phyloP scores from a whole-genome alignment of 345 rosid genomes.

The Balakata baccata region DNA sequence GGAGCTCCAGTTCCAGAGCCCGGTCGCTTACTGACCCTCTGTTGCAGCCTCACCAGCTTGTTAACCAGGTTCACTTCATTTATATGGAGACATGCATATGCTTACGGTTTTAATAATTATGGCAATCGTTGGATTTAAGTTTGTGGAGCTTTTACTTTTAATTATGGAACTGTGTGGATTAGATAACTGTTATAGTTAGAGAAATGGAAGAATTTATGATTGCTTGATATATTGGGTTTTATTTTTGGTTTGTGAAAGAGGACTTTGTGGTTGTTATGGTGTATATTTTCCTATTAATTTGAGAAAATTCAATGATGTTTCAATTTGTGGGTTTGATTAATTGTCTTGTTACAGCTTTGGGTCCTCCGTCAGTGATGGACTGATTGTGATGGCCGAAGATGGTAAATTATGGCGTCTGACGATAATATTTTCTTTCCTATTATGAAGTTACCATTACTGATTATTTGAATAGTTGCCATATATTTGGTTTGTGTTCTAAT shows the following conservation, averaged over 20 bases:
- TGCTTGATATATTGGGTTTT: not conserved
- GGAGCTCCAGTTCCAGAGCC: constrained; percentile 85
- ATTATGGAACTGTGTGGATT: not conserved
- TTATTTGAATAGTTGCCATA: not conserved
- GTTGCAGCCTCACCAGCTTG: constrained; percentile 83
- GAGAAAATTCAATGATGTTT: not conserved
- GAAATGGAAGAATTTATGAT: not conserved
- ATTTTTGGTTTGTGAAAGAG: not conserved
- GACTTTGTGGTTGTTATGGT: not conserved
- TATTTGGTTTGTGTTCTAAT: not conserved
- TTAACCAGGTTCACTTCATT: constrained; percentile 56
- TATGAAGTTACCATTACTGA: not conserved
- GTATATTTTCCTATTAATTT: not conserved
- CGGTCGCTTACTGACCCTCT: constrained; percentile 85
- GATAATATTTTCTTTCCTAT: not conserved
- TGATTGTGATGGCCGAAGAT: not conserved
- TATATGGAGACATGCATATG: not conserved
- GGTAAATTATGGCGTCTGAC: not conserved
- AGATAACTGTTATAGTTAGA: not conserved
- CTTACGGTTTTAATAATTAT: not conserved
- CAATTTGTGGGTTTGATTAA: not conserved
- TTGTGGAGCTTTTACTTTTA: not conserved
- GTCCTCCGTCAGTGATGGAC: not conserved
- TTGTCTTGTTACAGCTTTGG: not conserved
- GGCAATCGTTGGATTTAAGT: not conserved